phyloP scores from a whole-genome alignment of 108 stramenopile genomes.

The Chaetoceros muelleri region DNA sequence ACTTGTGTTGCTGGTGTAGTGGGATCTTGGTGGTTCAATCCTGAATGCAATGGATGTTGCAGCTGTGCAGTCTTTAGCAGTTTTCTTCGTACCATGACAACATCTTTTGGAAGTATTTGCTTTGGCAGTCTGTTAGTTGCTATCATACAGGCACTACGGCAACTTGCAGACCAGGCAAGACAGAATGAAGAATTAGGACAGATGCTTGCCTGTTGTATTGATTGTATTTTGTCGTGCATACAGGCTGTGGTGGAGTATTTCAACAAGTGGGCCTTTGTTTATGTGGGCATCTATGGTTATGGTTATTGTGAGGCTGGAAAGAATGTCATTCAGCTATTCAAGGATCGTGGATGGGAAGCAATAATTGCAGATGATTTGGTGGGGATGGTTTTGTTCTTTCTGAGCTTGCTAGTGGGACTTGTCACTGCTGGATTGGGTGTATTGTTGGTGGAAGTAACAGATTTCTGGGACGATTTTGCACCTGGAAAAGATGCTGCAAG shows the following conservation, averaged over 20 bases:
- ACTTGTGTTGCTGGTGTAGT: conserved; percentile 35
- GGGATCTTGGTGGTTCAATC: conserved; percentile 44
- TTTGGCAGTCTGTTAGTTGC: conserved; percentile 77
- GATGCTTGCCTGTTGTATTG: conserved; percentile 44
- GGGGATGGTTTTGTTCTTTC: conserved; percentile 41
- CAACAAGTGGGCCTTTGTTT: conserved; percentile 86
- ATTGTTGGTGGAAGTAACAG: conserved; percentile 24
- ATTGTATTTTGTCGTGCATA: conserved; percentile 51
- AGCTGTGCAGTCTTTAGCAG: conserved; percentile 8
- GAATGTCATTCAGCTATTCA: conserved; percentile 72
- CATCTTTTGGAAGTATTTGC: conserved; percentile 56
- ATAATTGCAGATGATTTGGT: conserved; percentile 89
- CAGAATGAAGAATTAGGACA: conserved; percentile 27
- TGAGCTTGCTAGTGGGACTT: conserved; percentile 45
- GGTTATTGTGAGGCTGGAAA: conserved; percentile 74
- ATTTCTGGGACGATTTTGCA: conserved; percentile 2
- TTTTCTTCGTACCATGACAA: conserved; percentile 1
- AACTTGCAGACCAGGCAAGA: conserved; percentile 44
- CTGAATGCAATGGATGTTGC: conserved; percentile 18
- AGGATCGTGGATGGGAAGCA: conserved; percentile 82
- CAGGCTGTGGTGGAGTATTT: conserved; percentile 57
- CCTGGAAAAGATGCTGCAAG: background rate
- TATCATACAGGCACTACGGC: conserved; percentile 65
- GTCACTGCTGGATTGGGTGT: conserved; percentile 43
- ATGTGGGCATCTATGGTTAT: conserved; percentile 75